These are phyloP conservation scores for Paecilomyces niveus DNA, from an alignment of 2,329 filamentous ascomycete species.

Conservation along the genomic window DNA sequence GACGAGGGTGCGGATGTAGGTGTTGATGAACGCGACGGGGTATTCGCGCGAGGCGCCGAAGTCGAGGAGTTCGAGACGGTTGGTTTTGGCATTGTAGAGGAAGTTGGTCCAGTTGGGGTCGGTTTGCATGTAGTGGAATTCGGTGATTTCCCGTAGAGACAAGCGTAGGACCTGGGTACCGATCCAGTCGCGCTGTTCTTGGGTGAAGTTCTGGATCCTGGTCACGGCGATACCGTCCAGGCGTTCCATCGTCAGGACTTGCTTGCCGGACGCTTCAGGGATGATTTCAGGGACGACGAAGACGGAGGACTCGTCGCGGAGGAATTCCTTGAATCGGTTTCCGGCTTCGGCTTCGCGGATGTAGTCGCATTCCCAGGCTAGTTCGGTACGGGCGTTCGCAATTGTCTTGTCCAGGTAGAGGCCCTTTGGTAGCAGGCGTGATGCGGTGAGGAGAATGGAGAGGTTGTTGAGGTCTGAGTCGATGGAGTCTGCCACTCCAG, in stretches of 20 bases:
- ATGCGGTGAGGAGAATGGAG: conserved; percentile 81
- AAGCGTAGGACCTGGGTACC: conserved; percentile 88
- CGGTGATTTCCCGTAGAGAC: conserved; percentile 84
- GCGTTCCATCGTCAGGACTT: conserved; percentile 88
- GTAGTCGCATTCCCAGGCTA: conserved; percentile 98
- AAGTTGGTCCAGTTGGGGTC: conserved; percentile 99
- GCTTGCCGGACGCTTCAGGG: conserved; percentile 69
- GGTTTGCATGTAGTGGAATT: conserved; percentile 98
- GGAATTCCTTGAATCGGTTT: conserved; percentile 65
- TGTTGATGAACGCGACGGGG: conserved; percentile 68
- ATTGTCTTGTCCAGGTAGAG: conserved; percentile 96
- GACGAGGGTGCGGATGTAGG: conserved; percentile 72
- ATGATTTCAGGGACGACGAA: conserved; percentile 78
- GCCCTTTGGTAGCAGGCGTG: conserved; percentile 80
- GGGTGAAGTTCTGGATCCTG: conserved; percentile 65
- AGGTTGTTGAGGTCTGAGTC: conserved; percentile 95
- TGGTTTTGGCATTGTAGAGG: conserved; percentile 67
- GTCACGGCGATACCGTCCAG: conserved; percentile 84
- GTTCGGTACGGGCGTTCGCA: conserved; percentile 82
- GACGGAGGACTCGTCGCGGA: conserved; percentile 64
- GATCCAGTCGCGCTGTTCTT: conserved; percentile 89
- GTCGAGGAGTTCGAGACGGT: conserved; percentile 82
- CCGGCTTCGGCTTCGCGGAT: conserved; percentile 77
- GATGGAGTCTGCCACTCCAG: conserved; percentile 90
- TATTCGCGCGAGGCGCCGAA: conserved; percentile 90